phyloP scores from a whole-genome alignment of 2,329 filamentous ascomycete species.

The Microdochium bolleyi region DNA sequence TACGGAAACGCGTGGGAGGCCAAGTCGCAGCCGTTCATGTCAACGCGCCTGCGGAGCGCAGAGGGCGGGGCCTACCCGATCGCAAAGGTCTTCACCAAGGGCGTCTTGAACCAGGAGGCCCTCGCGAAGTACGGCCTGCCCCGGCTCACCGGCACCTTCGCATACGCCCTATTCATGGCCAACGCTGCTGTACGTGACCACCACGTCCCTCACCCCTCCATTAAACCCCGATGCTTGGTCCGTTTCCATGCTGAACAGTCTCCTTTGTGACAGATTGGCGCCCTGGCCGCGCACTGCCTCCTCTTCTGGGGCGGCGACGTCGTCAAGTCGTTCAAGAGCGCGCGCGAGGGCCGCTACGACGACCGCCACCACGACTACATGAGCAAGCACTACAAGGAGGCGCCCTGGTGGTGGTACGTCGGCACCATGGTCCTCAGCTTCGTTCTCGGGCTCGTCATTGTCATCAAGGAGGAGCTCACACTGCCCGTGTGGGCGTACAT shows the following conservation, averaged over 20 bases:
- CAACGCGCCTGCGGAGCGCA: conserved; percentile 31
- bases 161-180: conserved; percentile 46
- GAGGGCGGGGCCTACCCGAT: conserved; percentile 33
- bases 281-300: conserved; percentile 40
- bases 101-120: conserved; percentile 30
- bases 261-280: conserved; percentile 36
- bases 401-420: conserved; percentile 39
- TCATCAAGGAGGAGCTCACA: conserved; percentile 35
- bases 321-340: conserved; percentile 35
- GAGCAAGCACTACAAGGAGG: conserved; percentile 43
- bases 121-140: conserved; percentile 36
- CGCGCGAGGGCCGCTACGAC: conserved; percentile 29
- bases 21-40: conserved; percentile 44
- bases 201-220: neutral
- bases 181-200: conserved; percentile 40
- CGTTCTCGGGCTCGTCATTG: conserved; percentile 35
- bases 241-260: conserved; percentile 2
- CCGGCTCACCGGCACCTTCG: conserved; percentile 38
- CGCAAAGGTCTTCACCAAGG: conserved; percentile 27
- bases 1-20: conserved; percentile 40
- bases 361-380: conserved; percentile 46
- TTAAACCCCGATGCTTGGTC: too few species aligned
- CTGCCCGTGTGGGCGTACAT: conserved; percentile 39
- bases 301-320: conserved; percentile 50
- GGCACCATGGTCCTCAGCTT: conserved; percentile 32